Percentiles rank a stretch among this genome's conserved stretches.
Evolutionary conservation across 768 basidiomycete genomes (phyloP).

Genomic region (Termitomyces sp.): DNA sequence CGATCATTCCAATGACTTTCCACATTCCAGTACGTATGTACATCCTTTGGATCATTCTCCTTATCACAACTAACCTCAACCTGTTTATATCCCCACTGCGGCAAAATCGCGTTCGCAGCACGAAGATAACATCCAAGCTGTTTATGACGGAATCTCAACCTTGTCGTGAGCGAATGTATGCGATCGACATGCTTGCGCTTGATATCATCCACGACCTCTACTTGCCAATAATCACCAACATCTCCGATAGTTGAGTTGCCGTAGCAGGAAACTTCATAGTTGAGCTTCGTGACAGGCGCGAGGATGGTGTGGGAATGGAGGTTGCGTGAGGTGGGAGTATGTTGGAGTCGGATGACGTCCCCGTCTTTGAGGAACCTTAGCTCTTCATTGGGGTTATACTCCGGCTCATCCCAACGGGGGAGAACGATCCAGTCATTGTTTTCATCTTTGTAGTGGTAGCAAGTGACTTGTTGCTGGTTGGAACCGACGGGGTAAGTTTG

Average conservation of each 20-base stretch:
- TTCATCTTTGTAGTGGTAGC: constrained; percentile 98
- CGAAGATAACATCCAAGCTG: constrained; percentile 81
- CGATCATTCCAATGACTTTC: constrained; percentile 97
- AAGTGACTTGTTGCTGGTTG: constrained; percentile 93
- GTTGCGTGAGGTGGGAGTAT: constrained; percentile 80
- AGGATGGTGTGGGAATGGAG: constrained; percentile 87
- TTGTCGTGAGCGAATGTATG: constrained; percentile 89
- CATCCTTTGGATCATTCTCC: constrained; percentile 74
- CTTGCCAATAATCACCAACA: constrained; percentile 82
- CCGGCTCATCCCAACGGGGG: constrained; percentile 74
- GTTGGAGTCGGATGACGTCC: constrained; percentile 76
- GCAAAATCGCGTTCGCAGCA: constrained; percentile 83
- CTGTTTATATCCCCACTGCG: constrained; percentile 99
- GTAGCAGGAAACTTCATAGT: constrained; percentile 91
- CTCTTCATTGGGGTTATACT: constrained; percentile 60
- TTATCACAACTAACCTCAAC: constrained; percentile 93
- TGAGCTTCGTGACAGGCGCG: constrained; percentile 85
- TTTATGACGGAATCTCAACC: constrained; percentile 78
- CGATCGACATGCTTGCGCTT: constrained; percentile 46
- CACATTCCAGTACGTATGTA: constrained; percentile 96
- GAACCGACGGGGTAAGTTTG: constrained; percentile 93
- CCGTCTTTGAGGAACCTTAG: constrained; percentile 71
- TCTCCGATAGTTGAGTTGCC: constrained; percentile 91
- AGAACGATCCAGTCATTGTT: constrained; percentile 91
- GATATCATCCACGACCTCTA: constrained; percentile 92